Conservation (phyloP, 2,329 filamentous ascomycete genomes). For the Colletotrichum salicis region DNA sequence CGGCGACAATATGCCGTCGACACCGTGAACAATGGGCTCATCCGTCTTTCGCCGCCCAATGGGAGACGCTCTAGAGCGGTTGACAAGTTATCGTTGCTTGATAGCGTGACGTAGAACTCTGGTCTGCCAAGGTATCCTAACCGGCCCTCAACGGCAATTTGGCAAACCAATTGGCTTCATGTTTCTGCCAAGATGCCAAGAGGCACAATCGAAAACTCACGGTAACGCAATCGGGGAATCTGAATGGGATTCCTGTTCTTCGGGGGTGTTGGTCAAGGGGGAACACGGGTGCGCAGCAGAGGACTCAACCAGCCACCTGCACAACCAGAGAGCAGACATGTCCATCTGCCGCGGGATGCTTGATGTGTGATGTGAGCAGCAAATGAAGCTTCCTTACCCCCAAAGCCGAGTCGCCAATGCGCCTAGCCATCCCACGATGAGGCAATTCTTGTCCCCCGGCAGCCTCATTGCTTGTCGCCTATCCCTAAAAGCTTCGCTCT, state of each 20-base stretch:
- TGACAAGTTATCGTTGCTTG: slow-evolving; percentile 16
- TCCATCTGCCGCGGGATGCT: neutral
- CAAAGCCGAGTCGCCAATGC: neutral
- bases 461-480: slow-evolving; percentile 26
- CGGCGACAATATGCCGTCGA: neutral
- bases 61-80: neutral
- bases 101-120: slow-evolving; percentile 16
- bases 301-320: neutral
- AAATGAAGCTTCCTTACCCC: neutral
- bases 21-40: slow-evolving; percentile 1
- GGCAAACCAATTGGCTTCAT: slow-evolving; percentile 17
- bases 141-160: neutral
- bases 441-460: neutral
- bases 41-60: slow-evolving; percentile 13
- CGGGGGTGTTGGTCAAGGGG: neutral
- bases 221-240: slow-evolving; percentile 31
- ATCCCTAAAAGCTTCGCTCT: slow-evolving; percentile 29
- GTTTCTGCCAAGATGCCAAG: slow-evolving; percentile 30
- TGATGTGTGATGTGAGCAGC: neutral
- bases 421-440: neutral
- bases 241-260: slow-evolving; percentile 4
- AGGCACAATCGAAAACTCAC: slow-evolving; percentile 4
- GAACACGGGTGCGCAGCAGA: neutral
- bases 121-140: slow-evolving; percentile 2
- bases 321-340: neutral